Conservation (phyloP, 345 rosid genomes). For the Eucalyptus pauciflora region DNA sequence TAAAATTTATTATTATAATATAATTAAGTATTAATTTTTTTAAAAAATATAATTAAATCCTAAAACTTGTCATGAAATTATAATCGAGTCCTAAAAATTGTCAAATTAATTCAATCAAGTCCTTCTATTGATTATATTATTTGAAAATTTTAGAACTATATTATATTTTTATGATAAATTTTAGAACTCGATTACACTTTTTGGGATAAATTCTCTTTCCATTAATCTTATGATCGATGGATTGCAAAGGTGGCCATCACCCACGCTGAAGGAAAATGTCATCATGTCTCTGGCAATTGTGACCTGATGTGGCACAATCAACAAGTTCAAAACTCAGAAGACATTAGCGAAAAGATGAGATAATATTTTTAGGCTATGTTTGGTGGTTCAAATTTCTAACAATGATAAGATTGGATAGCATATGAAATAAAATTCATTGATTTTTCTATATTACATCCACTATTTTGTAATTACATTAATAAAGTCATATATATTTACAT, state of each 20-base stretch:
- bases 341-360: too few species aligned
- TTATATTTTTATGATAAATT: too few species aligned
- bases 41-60: fast-evolving
- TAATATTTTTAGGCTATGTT: fast-evolving
- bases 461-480: fast-evolving
- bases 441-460: fast-evolving
- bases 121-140: fast-evolving
- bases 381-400: too few species aligned
- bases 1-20: too few species aligned
- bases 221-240: not conserved
- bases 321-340: too few species aligned
- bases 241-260: not conserved
- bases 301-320: not conserved
- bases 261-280: too few species aligned
- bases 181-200: fast-evolving
- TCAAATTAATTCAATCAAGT: too few species aligned
- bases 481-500: too few species aligned
- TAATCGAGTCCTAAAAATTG: fast-evolving
- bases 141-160: too few species aligned
- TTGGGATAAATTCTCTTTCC: not conserved
- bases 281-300: too few species aligned
- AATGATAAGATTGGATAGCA: fast-evolving
- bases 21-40: fast-evolving
- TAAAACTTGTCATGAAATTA: fast-evolving
- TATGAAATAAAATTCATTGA: fast-evolving